A percentile compares a stretch with the other conserved stretches of the same genome.
Conservation (phyloP, 2,329 filamentous ascomycete genomes). For the Teratosphaeria destructans region DNA sequence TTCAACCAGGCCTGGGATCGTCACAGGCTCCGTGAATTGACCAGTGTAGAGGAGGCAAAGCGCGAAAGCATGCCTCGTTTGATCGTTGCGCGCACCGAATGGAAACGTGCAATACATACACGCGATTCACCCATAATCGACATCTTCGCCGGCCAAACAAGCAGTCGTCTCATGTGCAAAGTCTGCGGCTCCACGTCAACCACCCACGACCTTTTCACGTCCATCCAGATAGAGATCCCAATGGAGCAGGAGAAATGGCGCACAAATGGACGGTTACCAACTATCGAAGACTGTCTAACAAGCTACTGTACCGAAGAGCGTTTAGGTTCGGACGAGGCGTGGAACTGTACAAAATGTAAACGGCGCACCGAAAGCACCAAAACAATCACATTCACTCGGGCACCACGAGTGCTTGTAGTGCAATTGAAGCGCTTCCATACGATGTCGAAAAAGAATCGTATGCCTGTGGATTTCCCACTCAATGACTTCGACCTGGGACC, state of each 20-base stretch:
- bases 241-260: not conserved
- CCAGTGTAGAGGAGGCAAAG: conserved; percentile 48
- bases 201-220: conserved; percentile 61
- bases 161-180: conserved; percentile 50
- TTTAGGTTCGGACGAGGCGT: conserved; percentile 56
- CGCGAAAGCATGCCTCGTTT: conserved; percentile 52
- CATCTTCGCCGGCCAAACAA: conserved; percentile 66
- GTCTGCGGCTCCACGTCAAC: conserved; percentile 54
- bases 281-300: conserved; percentile 57
- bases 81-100: conserved; percentile 62
- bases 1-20: conserved; percentile 60
- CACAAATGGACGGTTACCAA: not conserved
- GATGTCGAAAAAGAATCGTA: conserved; percentile 52
- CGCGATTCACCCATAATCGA: conserved; percentile 69
- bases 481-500: conserved; percentile 54
- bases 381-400: conserved; percentile 62
- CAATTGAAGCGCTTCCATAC: conserved; percentile 57
- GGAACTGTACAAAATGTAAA: conserved; percentile 67
- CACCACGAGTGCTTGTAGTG: conserved; percentile 69
- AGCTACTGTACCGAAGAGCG: conserved; percentile 59
- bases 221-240: conserved; percentile 62
- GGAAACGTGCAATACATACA: conserved; percentile 57
- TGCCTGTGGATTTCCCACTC: conserved; percentile 66
- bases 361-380: conserved; percentile 56
- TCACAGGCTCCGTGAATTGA: conserved; percentile 47